phyloP scores from a whole-genome alignment of 257 asterid species.

The Salvia rosmarinus region DNA sequence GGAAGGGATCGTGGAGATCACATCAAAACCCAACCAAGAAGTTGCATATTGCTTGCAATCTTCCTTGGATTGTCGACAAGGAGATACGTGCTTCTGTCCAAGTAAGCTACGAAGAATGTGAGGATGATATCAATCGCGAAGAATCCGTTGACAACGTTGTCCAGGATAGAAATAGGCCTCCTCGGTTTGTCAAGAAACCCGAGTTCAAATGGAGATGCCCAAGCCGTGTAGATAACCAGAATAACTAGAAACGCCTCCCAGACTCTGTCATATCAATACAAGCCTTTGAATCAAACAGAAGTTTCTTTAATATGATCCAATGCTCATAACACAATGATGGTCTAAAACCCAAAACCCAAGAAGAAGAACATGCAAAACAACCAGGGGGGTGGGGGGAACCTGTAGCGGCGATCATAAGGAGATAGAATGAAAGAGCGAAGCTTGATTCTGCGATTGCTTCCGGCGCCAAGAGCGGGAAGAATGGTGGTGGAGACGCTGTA shows the following conservation, averaged over 20 bases:
- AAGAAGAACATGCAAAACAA: no score
- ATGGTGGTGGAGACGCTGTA: constrained; percentile 52
- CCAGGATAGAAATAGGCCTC: constrained; percentile 47
- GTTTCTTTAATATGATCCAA: neutral
- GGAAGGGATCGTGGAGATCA: constrained; percentile 61
- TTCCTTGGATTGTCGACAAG: constrained; percentile 46
- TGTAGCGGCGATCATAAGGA: constrained; percentile 61
- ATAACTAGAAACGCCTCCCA: constrained; percentile 55
- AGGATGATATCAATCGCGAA: constrained; percentile 62
- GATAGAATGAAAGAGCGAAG: constrained; percentile 51
- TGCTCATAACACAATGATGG: neutral
- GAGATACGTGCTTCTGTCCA: constrained; percentile 49
- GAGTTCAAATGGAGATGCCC: constrained; percentile 62
- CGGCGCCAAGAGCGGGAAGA: constrained; percentile 63
- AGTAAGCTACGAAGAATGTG: constrained; percentile 68
- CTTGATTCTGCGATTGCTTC: constrained; percentile 43
- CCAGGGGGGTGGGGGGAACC: constrained; percentile 36
- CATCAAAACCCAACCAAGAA: constrained; percentile 57
- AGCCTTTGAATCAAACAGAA: neutral
- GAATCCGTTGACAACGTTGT: constrained; percentile 60
- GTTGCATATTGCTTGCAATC: constrained; percentile 55
- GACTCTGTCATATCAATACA: constrained; percentile 43
- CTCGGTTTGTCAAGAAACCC: constrained; percentile 53
- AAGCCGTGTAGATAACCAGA: constrained; percentile 61
- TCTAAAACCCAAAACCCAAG: neutral